Evolutionary conservation across 352 stramenopile species (phyloP).

Genomic region (Globisporangium abappressorium): DNA sequence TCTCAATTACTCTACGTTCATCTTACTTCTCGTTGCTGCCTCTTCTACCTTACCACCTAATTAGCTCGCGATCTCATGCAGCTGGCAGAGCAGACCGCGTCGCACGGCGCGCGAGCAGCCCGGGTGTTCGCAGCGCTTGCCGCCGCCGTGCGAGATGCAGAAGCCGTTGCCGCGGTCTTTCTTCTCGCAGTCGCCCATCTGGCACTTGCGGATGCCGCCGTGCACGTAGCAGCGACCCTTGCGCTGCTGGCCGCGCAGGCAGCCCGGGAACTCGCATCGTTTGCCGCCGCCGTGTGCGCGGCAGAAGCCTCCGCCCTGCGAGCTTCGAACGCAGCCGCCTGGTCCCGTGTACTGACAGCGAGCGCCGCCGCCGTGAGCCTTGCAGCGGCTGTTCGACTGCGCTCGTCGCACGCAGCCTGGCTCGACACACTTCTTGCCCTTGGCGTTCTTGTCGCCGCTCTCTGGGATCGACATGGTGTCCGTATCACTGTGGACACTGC

Average conservation of each 20-base stretch:
- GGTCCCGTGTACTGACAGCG: conserved; percentile 62
- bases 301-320: conserved; percentile 77
- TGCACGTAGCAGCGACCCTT: conserved; percentile 85
- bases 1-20: not conserved
- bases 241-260: conserved; percentile 68
- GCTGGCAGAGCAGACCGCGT: conserved; percentile 28
- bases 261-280: conserved; percentile 73
- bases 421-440: conserved; percentile 80
- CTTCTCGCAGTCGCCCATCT: conserved; percentile 74
- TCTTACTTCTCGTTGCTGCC: not conserved
- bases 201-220: conserved; percentile 80
- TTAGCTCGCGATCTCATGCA: conserved; percentile 20
- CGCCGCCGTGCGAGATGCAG: conserved; percentile 42
- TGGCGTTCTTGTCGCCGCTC: conserved; percentile 24
- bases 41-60: not conserved
- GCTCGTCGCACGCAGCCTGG: conserved; percentile 52
- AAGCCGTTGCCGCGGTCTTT: conserved; percentile 77
- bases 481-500: not conserved
- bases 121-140: conserved; percentile 28
- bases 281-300: conserved; percentile 79
- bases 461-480: conserved; percentile 3
- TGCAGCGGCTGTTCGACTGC: conserved; percentile 84
- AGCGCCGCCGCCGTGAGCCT: conserved; percentile 69
- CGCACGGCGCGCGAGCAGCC: conserved; percentile 30
- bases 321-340: conserved; percentile 66